These are phyloP conservation scores for Coniferiporia sulphurascens DNA, from an alignment of 1,284 basidiomycete species.

Conservation along the genomic window DNA sequence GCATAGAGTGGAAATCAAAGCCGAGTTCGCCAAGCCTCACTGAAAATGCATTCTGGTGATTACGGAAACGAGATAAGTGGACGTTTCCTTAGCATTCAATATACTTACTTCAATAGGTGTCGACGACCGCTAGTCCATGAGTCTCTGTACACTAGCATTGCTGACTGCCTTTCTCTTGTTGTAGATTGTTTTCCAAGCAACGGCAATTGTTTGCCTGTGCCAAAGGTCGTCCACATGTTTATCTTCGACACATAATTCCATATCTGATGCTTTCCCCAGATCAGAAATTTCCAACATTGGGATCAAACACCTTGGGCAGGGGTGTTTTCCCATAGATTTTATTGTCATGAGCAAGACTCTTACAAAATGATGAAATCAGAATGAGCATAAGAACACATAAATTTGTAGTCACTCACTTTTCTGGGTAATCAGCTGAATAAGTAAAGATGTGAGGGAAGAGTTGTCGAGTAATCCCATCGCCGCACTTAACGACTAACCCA, in stretches of 20 bases:
- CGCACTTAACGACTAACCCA: conserved; percentile 28
- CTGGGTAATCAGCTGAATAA: conserved; percentile 33
- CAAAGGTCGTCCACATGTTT: conserved; percentile 2
- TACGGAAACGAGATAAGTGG: no score
- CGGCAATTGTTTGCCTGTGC: background rate
- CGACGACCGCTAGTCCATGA: conserved; percentile 19
- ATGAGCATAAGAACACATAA: background rate
- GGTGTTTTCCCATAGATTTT: conserved; percentile 24
- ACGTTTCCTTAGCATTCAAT: no score
- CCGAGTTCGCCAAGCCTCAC: conserved; percentile 24
- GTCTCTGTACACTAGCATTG: conserved; percentile 11
- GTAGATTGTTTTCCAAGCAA: conserved; percentile 20
- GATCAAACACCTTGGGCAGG: conserved; percentile 29
- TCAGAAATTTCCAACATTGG: no score
- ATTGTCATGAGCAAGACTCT: conserved; percentile 28
- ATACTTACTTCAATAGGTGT: conserved; percentile 21
- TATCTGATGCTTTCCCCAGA: no score
- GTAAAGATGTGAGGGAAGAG: conserved; percentile 29
- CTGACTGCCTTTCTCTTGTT: conserved; percentile 17
- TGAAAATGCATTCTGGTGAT: no score
- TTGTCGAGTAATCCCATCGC: conserved; percentile 25
- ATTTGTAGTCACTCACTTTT: conserved; percentile 27
- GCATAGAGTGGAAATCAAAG: conserved; percentile 28
- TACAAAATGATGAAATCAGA: background rate
- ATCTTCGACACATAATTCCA: background rate